These are phyloP conservation scores for Domatiomyces catenatus DNA, from an alignment of 2,329 filamentous ascomycete species.

Conservation along the genomic window DNA sequence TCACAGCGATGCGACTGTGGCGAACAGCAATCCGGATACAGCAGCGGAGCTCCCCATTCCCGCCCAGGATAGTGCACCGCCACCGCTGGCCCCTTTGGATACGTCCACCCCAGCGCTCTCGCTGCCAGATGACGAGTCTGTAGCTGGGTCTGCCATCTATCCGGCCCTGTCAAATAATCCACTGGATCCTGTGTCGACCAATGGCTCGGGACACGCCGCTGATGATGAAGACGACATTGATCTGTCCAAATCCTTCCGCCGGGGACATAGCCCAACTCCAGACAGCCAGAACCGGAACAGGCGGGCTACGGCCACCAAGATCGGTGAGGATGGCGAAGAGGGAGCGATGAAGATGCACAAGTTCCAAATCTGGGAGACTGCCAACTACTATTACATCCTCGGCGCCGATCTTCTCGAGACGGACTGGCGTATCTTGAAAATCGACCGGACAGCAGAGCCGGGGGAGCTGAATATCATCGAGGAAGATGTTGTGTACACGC, in stretches of 20 bases:
- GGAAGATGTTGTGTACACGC: constrained; percentile 87
- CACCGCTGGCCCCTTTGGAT: neutral
- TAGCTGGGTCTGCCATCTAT: constrained; percentile 7
- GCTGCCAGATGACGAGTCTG: constrained; percentile 5
- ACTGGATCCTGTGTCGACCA: constrained; percentile 19
- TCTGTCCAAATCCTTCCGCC: constrained; percentile 30
- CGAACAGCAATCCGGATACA: constrained; percentile 3
- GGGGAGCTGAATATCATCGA: constrained; percentile 73
- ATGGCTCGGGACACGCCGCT: constrained; percentile 20
- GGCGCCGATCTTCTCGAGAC: constrained; percentile 81
- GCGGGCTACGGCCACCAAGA: constrained; percentile 22
- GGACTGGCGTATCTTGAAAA: constrained; percentile 81
- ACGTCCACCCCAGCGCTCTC: constrained; percentile 1
- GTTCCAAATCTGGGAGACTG: constrained; percentile 94
- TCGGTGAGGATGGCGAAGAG: constrained; percentile 21
- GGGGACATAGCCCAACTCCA: constrained; percentile 24
- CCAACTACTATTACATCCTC: constrained; percentile 82
- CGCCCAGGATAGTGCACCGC: neutral
- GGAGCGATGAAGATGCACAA: constrained; percentile 64
- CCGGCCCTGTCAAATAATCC: constrained; percentile 20
- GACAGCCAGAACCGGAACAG: constrained; percentile 25
- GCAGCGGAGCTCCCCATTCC: neutral
- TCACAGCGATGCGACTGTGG: constrained; percentile 20
- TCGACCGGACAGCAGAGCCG: constrained; percentile 71
- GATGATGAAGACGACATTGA: constrained; percentile 30